Conservation (phyloP, 2,329 filamentous ascomycete genomes). For the Intubia oerlemansii region DNA sequence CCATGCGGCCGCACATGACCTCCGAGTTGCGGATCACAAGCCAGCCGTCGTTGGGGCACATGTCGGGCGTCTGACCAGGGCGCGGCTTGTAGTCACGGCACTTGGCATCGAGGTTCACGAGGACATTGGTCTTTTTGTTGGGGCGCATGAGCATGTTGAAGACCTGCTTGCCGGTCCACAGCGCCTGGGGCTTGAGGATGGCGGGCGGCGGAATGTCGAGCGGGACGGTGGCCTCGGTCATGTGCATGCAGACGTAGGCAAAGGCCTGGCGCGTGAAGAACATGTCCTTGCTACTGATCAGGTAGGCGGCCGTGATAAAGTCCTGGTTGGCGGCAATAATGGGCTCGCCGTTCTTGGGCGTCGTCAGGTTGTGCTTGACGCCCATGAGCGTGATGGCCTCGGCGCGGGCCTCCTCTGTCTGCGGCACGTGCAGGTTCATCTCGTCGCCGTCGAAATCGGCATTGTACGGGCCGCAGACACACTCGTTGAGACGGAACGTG, state of each 20-base stretch:
- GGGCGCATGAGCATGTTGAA: conserved; percentile 73
- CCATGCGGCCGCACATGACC: conserved; percentile 93
- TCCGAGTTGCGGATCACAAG: conserved; percentile 90
- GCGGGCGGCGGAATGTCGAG: conserved; percentile 76
- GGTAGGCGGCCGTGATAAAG: conserved; percentile 89
- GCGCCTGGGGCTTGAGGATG: conserved; percentile 60
- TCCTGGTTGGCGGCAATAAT: conserved; percentile 99
- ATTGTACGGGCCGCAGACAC: conserved; percentile 95
- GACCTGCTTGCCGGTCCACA: conserved; percentile 92
- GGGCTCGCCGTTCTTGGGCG: conserved; percentile 91
- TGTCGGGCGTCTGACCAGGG: conserved; percentile 36
- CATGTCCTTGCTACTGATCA: conserved; percentile 77
- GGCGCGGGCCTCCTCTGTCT: conserved; percentile 87
- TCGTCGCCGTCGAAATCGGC: conserved; percentile 98
- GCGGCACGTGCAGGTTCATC: conserved; percentile 96
- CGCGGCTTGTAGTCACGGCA: conserved; percentile 60
- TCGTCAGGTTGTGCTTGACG: conserved; percentile 87
- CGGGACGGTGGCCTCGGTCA: conserved; percentile 52
- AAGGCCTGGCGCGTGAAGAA: conserved; percentile 85
- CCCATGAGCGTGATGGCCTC: conserved; percentile 96
- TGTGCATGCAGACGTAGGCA: conserved; percentile 76
- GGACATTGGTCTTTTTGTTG: conserved; percentile 60
- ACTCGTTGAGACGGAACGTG: conserved; percentile 93
- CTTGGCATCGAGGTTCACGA: conserved; percentile 83
- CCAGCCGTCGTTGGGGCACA: conserved; percentile 77